Conservation (phyloP, 1,139 yeast genomes). For the Kodamaea alishanica region DNA sequence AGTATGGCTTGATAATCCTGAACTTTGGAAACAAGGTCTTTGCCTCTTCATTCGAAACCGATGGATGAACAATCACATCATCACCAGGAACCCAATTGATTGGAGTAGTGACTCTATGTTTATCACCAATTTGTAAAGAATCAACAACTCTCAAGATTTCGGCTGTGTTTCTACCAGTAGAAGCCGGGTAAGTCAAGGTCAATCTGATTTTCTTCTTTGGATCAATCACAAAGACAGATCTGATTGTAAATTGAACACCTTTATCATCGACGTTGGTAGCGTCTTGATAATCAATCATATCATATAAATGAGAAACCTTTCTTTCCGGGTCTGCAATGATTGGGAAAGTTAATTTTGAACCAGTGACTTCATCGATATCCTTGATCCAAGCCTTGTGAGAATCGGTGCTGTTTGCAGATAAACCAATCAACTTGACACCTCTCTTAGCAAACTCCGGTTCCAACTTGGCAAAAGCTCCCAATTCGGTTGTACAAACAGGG, state of each 20-base stretch:
- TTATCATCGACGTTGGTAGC: slow-evolving; percentile 64
- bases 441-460: slow-evolving; percentile 80
- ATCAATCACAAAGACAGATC: slow-evolving; percentile 86
- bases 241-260: slow-evolving; percentile 72
- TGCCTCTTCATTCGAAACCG: slow-evolving; percentile 77
- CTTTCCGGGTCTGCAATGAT: slow-evolving; percentile 81
- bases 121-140: slow-evolving; percentile 78
- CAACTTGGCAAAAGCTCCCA: slow-evolving; percentile 85
- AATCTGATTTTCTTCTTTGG: slow-evolving; percentile 82
- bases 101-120: slow-evolving; percentile 80
- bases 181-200: slow-evolving; percentile 82
- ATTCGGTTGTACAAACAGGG: slow-evolving; percentile 92
- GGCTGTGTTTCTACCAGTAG: slow-evolving; percentile 85
- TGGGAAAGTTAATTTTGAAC: slow-evolving; percentile 74
- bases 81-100: slow-evolving; percentile 72
- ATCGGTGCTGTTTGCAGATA: slow-evolving; percentile 75
- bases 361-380: slow-evolving; percentile 79
- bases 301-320: slow-evolving; percentile 78
- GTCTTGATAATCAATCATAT: slow-evolving; percentile 89
- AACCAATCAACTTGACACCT: slow-evolving; percentile 78
- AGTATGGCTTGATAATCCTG: slow-evolving; percentile 77
- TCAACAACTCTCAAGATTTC: slow-evolving; percentile 86
- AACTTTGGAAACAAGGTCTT: slow-evolving; percentile 77
- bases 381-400: slow-evolving; percentile 79
- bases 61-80: slow-evolving; percentile 87